These are phyloP conservation scores for Ascochyta clinopodiicola DNA, from an alignment of 2,329 filamentous ascomycete genomes.

Conservation along the genomic window DNA sequence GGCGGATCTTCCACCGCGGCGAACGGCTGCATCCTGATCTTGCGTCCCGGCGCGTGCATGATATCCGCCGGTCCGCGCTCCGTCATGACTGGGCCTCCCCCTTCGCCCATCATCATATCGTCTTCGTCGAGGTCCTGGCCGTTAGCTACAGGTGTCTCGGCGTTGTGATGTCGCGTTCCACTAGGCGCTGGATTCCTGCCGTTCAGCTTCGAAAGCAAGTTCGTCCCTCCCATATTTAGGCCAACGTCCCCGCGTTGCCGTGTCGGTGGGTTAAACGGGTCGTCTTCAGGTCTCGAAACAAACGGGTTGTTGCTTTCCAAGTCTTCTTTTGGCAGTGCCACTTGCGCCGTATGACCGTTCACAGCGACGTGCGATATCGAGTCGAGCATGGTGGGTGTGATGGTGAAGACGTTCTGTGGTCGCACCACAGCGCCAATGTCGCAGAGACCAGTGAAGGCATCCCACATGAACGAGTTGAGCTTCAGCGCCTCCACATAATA, in stretches of 20 bases:
- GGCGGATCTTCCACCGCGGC: conserved; percentile 45
- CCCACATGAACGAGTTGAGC: conserved; percentile 96
- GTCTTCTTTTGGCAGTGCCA: conserved; percentile 25
- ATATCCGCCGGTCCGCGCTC: conserved; percentile 48
- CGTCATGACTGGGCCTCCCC: conserved; percentile 41
- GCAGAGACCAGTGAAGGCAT: conserved; percentile 88
- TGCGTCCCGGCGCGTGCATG: conserved; percentile 57
- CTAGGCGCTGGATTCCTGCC: conserved; percentile 47
- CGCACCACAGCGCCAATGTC: conserved; percentile 81
- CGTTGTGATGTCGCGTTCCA: conserved; percentile 36
- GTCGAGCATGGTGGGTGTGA: conserved; percentile 68
- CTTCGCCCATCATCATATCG: conserved; percentile 52
- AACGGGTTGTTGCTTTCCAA: conserved; percentile 38
- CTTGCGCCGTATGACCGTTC: conserved; percentile 27
- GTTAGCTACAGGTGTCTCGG: conserved; percentile 58
- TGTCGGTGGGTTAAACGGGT: conserved; percentile 53
- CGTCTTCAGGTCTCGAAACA: conserved; percentile 48
- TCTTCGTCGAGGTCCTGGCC: conserved; percentile 50
- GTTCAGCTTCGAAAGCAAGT: conserved; percentile 52
- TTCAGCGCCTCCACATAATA: conserved; percentile 90
- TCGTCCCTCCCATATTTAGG: conserved; percentile 46
- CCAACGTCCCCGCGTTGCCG: conserved; percentile 43
- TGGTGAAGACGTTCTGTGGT: conserved; percentile 84
- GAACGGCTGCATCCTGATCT: conserved; percentile 46
- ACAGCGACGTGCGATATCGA: conserved; percentile 49